Evolutionary conservation across 148 eudicot species (phyloP).

Genomic region (Pouteria glomerata): DNA sequence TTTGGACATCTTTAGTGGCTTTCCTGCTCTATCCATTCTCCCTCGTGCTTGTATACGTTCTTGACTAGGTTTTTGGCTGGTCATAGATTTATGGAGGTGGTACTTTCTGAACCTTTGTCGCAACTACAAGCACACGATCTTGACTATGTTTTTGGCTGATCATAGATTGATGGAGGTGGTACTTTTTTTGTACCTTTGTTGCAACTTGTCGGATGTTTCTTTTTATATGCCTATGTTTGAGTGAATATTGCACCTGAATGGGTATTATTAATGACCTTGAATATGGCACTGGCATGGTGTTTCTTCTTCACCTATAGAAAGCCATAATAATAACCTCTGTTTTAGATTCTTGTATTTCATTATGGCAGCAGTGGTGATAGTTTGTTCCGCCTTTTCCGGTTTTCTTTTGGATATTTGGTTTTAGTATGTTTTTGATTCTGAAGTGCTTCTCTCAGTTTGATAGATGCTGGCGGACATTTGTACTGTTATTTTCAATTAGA

Average conservation of each 20-base stretch:
- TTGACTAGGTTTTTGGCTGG: conserved; percentile 83
- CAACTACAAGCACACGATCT: too few relatives aligned
- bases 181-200: conserved; percentile 6
- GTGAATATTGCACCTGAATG: not conserved
- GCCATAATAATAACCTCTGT: not conserved
- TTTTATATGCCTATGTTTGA: not conserved
- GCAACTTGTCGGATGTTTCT: conserved; percentile 27
- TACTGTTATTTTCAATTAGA: too few relatives aligned
- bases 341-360: not conserved
- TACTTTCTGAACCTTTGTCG: conserved; percentile 7
- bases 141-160: conserved; percentile 73
- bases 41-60: conserved; percentile 65
- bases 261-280: not conserved
- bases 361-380: not conserved
- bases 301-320: not conserved
- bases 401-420: too few relatives aligned
- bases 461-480: too few relatives aligned
- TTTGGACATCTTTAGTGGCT: conserved; percentile 73
- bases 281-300: not conserved
- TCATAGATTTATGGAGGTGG: conserved; percentile 37
- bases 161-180: conserved; percentile 32
- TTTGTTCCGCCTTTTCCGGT: too few relatives aligned
- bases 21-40: conserved; percentile 79
- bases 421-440: too few relatives aligned
- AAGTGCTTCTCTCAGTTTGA: too few relatives aligned